These are phyloP conservation scores for Dorcoceras hygrometricum DNA, from an alignment of 257 asterid genomes.

Conservation along the genomic window DNA sequence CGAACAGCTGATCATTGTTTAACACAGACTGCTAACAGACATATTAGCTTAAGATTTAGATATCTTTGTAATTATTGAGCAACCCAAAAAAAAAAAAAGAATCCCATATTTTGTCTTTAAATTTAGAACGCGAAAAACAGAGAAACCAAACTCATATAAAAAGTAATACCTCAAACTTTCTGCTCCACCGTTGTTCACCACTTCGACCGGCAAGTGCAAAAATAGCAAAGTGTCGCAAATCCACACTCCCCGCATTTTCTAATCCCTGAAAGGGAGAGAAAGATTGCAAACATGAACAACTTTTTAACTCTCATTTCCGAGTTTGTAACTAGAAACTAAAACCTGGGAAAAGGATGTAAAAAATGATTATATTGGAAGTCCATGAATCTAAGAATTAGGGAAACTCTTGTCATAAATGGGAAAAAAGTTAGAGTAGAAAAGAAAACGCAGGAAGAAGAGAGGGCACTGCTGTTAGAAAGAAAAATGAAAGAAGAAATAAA, in stretches of 20 bases:
- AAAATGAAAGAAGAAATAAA: no score
- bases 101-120: constrained; percentile 1
- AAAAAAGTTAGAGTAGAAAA: neutral
- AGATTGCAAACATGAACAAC: constrained; percentile 22
- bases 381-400: constrained; percentile 8
- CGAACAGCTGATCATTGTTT: neutral
- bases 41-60: neutral
- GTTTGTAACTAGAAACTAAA: constrained; percentile 7
- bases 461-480: neutral
- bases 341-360: neutral
- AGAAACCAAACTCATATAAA: constrained; percentile 15
- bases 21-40: neutral
- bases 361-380: neutral
- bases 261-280: constrained; percentile 44
- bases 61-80: constrained; percentile 8
- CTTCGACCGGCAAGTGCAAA: constrained; percentile 92
- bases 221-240: constrained; percentile 85
- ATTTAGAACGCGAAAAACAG: no score
- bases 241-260: constrained; percentile 69
- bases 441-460: neutral
- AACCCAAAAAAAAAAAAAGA: constrained; percentile 5
- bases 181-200: constrained; percentile 86
- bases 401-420: neutral
- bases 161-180: constrained; percentile 68
- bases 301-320: neutral